Percentiles rank a stretch among this genome's conserved stretches.
Evolutionary conservation across 108 stramenopile species (phyloP).

Genomic region (Conticribra weissflogii): DNA sequence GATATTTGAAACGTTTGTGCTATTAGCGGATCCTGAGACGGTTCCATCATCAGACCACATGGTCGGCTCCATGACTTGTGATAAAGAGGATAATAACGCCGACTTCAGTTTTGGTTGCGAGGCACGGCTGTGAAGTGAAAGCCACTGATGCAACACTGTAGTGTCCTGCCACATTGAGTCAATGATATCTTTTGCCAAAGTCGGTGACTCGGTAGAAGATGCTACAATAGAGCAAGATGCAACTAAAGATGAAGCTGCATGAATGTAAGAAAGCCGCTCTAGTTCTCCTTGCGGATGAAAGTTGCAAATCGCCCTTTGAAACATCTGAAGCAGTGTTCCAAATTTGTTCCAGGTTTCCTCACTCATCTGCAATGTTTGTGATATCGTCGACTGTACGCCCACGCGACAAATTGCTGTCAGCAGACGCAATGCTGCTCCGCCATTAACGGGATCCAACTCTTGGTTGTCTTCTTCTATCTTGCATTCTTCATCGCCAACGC

Average conservation of each 20-base stretch:
- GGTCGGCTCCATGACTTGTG: conserved; percentile 42
- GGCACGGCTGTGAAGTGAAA: conserved; percentile 37
- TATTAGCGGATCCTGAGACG: background rate
- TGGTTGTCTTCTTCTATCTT: conserved; percentile 1
- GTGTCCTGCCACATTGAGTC: conserved; percentile 27
- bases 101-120: conserved; percentile 49
- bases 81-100: conserved; percentile 32
- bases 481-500: conserved; percentile 13
- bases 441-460: conserved; percentile 40
- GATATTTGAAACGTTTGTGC: background rate
- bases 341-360: conserved; percentile 21
- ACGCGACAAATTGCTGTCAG: conserved; percentile 46
- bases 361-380: background rate
- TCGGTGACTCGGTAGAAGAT: conserved; percentile 7
- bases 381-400: conserved; percentile 18
- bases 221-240: conserved; percentile 30
- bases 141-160: conserved; percentile 41
- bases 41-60: conserved; percentile 20
- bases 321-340: conserved; percentile 19
- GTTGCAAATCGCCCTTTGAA: conserved; percentile 31
- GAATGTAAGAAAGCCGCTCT: conserved; percentile 36
- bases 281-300: conserved; percentile 36
- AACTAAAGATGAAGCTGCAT: conserved; percentile 44
- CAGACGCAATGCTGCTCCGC: conserved; percentile 34
- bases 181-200: conserved; percentile 9